Base-by-base conservation (phyloP, 2,329 filamentous ascomycete genomes). In the Intubia oerlemansii region DNA sequence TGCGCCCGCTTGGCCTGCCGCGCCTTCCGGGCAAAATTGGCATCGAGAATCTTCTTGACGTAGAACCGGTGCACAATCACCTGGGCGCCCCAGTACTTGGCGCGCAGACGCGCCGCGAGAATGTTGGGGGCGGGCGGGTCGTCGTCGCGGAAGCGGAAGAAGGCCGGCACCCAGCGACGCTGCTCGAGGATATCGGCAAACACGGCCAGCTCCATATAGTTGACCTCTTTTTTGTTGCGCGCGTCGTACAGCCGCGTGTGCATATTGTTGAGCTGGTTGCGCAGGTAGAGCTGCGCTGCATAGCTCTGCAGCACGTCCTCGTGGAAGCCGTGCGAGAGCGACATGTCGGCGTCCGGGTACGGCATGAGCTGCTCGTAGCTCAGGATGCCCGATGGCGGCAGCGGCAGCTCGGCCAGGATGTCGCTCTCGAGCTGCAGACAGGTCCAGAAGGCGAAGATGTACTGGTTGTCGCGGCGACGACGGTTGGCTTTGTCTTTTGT, bases 61-160 rank as follows among this genome's bases (percentile, higher is more conserved):
- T 85, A 81, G 1, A 79, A 80, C 15, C 88, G 67, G 45, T 88
- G 77, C 16, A 85, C 84, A 44, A 95, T 84, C 36, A 90, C 82
- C 38, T 76, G 67, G 0, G 81, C 84, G 13, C 88, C 88, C 58
- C 85, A 95, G 49, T 88, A 95, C 48, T 98, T 95, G 10, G 79
- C 88, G 24, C 85, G 72, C 35, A 95, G 58, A 14, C 88, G 68
- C 18, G 85, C 85, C 10, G 68, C 59, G 11, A 93, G 68, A 34
- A 95, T 82, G 27, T 92, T 71, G 1, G 44, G 48, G 0, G 82
- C 66, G 1, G 81, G 80, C 5, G 60, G 58, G 31, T 91, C 79
- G 2, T 27, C 24, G 29, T 58, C 49, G 3, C 62, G 51, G 49
- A 63, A 85, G 42, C 44, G 45, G 41, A 62, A 68, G 30, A 51